Conservation (phyloP, 2,329 filamentous ascomycete species). For the Fusarium sp. region DNA sequence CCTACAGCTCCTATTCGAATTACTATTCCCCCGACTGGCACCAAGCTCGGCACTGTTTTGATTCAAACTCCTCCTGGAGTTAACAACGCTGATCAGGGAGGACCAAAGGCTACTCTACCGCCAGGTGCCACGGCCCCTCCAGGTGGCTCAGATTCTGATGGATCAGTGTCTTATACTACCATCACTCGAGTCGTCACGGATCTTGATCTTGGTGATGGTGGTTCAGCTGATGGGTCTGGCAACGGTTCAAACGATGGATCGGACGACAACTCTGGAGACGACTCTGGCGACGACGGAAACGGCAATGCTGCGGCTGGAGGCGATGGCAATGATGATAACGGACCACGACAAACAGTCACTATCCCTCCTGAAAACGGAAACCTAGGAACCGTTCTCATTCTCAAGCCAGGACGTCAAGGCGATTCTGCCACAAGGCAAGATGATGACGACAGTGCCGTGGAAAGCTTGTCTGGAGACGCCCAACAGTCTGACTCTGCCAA, state of each 20-base stretch:
- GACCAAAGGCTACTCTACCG: neutral
- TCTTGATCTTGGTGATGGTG: neutral
- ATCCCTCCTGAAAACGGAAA: constrained; percentile 21
- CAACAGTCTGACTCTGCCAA: neutral
- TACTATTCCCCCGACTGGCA: constrained; percentile 32
- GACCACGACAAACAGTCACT: constrained; percentile 8
- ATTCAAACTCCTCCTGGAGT: constrained; percentile 29
- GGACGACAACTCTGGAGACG: neutral
- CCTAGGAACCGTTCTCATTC: constrained; percentile 19
- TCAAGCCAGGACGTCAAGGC: neutral
- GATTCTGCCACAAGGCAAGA: neutral
- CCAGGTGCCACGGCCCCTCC: neutral
- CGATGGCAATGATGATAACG: neutral
- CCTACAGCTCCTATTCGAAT: constrained; percentile 28
- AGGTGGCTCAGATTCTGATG: neutral
- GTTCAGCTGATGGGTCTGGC: neutral
- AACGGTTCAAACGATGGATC: neutral
- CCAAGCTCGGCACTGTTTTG: constrained; percentile 32
- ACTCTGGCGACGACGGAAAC: neutral
- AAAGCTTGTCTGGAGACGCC: neutral
- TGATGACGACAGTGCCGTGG: neutral
- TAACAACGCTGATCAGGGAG: neutral
- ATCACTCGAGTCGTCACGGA: constrained; percentile 13
- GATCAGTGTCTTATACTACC: constrained; percentile 14
- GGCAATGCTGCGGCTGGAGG: neutral